Percentiles rank a stretch among this genome's conserved stretches.
phyloP scores from a whole-genome alignment of 495 filamentous ascomycete genomes.

The Darksidea phi region DNA sequence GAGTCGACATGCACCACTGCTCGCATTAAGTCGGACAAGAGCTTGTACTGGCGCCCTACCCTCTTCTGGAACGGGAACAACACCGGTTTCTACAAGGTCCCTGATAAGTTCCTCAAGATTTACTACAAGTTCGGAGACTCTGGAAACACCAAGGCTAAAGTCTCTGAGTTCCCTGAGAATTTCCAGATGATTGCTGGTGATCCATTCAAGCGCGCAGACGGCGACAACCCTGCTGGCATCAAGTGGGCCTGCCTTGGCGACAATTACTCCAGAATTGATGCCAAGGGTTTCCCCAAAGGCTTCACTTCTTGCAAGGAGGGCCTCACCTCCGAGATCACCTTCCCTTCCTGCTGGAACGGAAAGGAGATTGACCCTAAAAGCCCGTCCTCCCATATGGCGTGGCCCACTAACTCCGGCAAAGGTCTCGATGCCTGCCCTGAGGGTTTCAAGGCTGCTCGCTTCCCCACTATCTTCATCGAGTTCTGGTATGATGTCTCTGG shows the following conservation, averaged over 20 bases:
- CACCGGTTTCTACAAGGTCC: slow-evolving; percentile 33
- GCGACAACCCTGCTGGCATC: slow-evolving; percentile 18
- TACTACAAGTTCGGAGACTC: slow-evolving; percentile 35
- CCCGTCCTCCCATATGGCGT: slow-evolving; percentile 33
- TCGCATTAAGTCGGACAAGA: slow-evolving; percentile 33
- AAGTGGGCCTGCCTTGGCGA: slow-evolving; percentile 31
- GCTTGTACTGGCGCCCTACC: slow-evolving; percentile 33
- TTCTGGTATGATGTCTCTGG: slow-evolving; percentile 35
- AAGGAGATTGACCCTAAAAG: slow-evolving; percentile 23
- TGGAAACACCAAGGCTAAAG: slow-evolving; percentile 28
- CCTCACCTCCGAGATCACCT: slow-evolving; percentile 31
- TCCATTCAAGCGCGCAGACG: slow-evolving; percentile 11
- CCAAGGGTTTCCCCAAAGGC: slow-evolving; percentile 30
- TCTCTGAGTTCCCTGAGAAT: slow-evolving; percentile 27
- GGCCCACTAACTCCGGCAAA: slow-evolving; percentile 12
- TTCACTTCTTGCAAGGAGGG: slow-evolving; percentile 34
- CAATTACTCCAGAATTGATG: slow-evolving; percentile 27
- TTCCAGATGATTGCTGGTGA: slow-evolving; percentile 34
- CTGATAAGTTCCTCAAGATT: slow-evolving; percentile 30
- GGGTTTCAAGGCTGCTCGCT: slow-evolving; percentile 17
- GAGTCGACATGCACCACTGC: slow-evolving; percentile 28
- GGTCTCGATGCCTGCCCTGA: slow-evolving; percentile 26
- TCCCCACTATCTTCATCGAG: slow-evolving; percentile 36
- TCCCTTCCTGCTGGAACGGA: slow-evolving; percentile 36
- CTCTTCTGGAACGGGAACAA: slow-evolving; percentile 35